Evolutionary conservation across 768 basidiomycete species (phyloP).

Genomic region (Leccinum olivaceopallidum): DNA sequence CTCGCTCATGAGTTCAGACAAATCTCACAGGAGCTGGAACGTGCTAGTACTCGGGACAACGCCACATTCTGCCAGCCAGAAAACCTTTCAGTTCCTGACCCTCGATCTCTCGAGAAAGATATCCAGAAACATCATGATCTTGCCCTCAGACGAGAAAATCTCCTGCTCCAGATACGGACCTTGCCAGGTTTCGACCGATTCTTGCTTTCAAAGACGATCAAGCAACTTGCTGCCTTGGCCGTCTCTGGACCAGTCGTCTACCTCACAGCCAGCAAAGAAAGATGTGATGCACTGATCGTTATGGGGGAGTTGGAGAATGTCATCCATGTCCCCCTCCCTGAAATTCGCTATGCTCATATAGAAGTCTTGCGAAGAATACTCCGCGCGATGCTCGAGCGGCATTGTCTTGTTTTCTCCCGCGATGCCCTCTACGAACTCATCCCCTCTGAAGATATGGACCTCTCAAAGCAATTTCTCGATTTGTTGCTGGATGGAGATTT

Average conservation of each 20-base stretch:
- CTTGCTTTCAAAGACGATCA: not conserved
- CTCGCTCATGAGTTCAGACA: not conserved
- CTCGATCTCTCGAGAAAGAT: not conserved
- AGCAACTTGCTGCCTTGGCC: no score
- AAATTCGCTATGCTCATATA: not conserved
- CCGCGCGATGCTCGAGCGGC: not conserved
- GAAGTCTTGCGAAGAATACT: not conserved
- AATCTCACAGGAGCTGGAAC: not conserved
- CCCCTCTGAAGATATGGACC: not conserved
- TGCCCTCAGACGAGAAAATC: not conserved
- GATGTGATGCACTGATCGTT: not conserved
- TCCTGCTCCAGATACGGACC: not conserved
- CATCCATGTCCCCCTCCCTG: not conserved
- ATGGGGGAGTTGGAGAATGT: not conserved
- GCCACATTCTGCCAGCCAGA: not conserved
- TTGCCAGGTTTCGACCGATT: not conserved
- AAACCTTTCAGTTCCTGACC: not conserved
- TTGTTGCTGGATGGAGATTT: not conserved
- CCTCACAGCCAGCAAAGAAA: no score
- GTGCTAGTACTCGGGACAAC: not conserved
- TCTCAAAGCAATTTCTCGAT: not conserved
- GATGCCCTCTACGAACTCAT: not conserved
- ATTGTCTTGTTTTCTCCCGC: not conserved
- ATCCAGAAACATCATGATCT: not conserved
- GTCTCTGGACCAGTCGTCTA: no score